Percentiles rank a stretch among this genome's conserved stretches.
phyloP scores from a whole-genome alignment of 768 basidiomycete species.

The Daedaleopsis sinensis region DNA sequence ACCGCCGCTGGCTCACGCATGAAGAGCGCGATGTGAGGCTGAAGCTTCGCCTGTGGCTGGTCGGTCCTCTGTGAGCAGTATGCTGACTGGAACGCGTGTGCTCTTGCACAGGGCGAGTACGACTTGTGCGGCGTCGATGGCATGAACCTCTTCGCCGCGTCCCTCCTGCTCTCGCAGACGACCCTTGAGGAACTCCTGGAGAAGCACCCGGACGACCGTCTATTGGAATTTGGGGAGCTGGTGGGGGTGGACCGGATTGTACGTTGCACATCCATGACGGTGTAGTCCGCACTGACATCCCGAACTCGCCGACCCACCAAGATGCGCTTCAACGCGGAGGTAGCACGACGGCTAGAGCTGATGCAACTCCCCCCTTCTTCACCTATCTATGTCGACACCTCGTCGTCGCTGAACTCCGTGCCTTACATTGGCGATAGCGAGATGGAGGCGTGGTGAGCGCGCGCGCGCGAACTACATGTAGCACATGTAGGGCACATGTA shows the following conservation, averaged over 20 bases:
- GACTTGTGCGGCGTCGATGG: slow-evolving; percentile 57
- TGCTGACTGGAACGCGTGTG: slow-evolving; percentile 5
- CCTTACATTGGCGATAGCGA: slow-evolving; percentile 12
- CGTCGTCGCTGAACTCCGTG: slow-evolving; percentile 8
- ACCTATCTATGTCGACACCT: slow-evolving; percentile 10
- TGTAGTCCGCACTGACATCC: too few relatives aligned
- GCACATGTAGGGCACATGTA: background rate
- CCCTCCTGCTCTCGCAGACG: slow-evolving; percentile 60
- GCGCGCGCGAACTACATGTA: background rate
- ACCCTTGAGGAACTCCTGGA: slow-evolving; percentile 59
- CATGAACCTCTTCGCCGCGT: slow-evolving; percentile 73
- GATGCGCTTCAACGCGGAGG: slow-evolving; percentile 39
- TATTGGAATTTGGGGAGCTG: slow-evolving; percentile 46
- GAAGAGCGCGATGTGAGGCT: slow-evolving; percentile 54
- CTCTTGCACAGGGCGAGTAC: slow-evolving; percentile 54
- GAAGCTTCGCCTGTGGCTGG: background rate
- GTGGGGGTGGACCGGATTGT: slow-evolving; percentile 59
- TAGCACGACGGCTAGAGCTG: slow-evolving; percentile 37
- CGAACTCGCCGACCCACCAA: slow-evolving; percentile 15
- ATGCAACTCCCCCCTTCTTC: slow-evolving; percentile 32
- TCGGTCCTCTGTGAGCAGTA: background rate
- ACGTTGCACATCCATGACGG: slow-evolving; percentile 24
- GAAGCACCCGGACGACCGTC: slow-evolving; percentile 48
- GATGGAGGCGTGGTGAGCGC: background rate
- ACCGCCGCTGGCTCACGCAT: slow-evolving; percentile 62